These are phyloP conservation scores for Claviceps monticola DNA, from an alignment of 2,329 filamentous ascomycete genomes.

Conservation along the genomic window DNA sequence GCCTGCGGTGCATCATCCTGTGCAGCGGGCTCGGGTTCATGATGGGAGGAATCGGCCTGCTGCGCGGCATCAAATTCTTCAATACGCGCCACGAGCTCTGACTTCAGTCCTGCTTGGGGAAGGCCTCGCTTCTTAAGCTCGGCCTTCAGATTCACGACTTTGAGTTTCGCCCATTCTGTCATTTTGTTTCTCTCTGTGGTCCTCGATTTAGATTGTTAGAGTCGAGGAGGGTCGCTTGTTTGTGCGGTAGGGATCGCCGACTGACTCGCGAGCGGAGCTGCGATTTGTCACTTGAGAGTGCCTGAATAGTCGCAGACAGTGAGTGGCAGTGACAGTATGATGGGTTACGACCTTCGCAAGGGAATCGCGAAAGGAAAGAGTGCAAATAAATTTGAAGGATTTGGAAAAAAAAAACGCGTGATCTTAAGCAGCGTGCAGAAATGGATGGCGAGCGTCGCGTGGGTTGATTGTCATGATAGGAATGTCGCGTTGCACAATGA, in stretches of 20 bases:
- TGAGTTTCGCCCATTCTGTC: conserved; percentile 45
- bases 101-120: conserved; percentile 54
- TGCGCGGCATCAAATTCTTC: conserved; percentile 14
- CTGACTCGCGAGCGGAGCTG: too few relatives aligned
- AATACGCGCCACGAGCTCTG: conserved; percentile 56
- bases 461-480: not conserved
- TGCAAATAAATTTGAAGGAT: not conserved
- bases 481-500: not conserved
- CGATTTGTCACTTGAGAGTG: too few relatives aligned
- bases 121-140: conserved; percentile 63
- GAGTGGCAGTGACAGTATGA: too few relatives aligned
- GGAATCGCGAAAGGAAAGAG: not conserved
- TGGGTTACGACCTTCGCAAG: too few relatives aligned
- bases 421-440: not conserved
- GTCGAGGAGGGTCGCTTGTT: too few relatives aligned
- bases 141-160: conserved; percentile 61
- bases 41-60: not conserved
- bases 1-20: not conserved
- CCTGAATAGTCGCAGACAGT: too few relatives aligned
- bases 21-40: not conserved
- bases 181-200: conserved; percentile 16
- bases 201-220: not conserved
- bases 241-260: not conserved
- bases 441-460: not conserved
- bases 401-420: not conserved